A percentile compares a stretch with the other conserved stretches of the same genome.
Evolutionary conservation across 225 moss, liverwort and hornwort species (phyloP).

Genomic region (Anthoceros angustus): DNA sequence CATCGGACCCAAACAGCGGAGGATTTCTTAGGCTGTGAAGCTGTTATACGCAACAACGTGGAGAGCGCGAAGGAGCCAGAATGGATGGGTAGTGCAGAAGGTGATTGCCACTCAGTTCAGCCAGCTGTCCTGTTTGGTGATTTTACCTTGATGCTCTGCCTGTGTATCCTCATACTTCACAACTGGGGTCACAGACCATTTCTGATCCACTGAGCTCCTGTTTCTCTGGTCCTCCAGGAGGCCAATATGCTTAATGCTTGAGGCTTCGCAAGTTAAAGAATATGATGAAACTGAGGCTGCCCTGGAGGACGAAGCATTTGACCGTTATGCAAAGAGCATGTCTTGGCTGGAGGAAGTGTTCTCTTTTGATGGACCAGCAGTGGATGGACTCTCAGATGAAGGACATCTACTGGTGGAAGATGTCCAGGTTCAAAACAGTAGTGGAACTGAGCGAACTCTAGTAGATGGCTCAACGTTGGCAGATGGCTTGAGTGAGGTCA

Average conservation of each 20-base stretch:
- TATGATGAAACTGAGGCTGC: conserved; percentile 34
- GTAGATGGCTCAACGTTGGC: conserved; percentile 32
- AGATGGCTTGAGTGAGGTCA: conserved; percentile 45
- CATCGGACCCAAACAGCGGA: conserved; percentile 37
- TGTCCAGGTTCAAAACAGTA: conserved; percentile 14
- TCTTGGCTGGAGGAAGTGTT: conserved; percentile 76
- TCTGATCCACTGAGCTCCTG: no score
- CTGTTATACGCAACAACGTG: not conserved
- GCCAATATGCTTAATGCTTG: conserved; percentile 54
- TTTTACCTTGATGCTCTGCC: not conserved
- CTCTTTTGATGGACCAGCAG: conserved; percentile 28
- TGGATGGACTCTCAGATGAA: conserved; percentile 39
- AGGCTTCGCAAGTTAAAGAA: conserved; percentile 73
- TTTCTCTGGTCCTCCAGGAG: conserved; percentile 32
- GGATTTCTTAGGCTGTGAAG: conserved; percentile 15
- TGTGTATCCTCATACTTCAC: not conserved
- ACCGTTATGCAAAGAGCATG: conserved; percentile 64
- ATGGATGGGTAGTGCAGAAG: not conserved
- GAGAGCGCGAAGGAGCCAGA: not conserved
- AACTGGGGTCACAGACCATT: no score
- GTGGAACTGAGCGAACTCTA: conserved; percentile 12
- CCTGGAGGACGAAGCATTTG: conserved; percentile 82
- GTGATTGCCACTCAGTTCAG: not conserved
- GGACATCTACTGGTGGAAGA: conserved; percentile 34
- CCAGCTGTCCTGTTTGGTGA: not conserved